Base-by-base conservation (phyloP, 2,329 filamentous ascomycete genomes). In the Cercospora berteroae region DNA sequence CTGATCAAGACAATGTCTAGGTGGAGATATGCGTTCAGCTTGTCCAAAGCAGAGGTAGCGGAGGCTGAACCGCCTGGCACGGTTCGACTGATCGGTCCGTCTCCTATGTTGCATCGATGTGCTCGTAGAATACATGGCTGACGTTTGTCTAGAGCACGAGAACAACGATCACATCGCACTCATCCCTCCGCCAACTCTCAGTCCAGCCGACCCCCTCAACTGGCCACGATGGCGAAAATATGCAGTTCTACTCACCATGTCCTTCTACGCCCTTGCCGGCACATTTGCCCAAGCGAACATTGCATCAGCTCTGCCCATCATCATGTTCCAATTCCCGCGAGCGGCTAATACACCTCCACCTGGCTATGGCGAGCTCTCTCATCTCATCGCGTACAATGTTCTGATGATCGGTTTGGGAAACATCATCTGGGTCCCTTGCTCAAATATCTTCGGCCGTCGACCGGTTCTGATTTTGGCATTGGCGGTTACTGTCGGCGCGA, bases 191-290 rank as follows among this genome's bases (percentile, higher is more conserved):
- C 80, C 80, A 1, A 80, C 80, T 4, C 71, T 73, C 8, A 80
- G 79, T 67, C 77, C 78, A 9, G 76, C 77, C 1, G 80, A 82
- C 60, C 80, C 80, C 2, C 70, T 82, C 25, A 81, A 81, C 52
- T 79, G 80, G 70, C 71, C 77, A 6, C 66, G 66, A 67, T 78
- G 75, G 74, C 76, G 78, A 3, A 81, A 81, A 70, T 63, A 72
- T 12, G 71, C 69, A 5, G 76, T 81, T 12, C 69, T 81, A 2
- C 67, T 73, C 16, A 72, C 74, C 67, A 80, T 81, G 78, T 79
- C 76, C 7, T 56, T 80, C 13, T 77, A 78, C 67, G 76, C 79
- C 1, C 78, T 79, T 52, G 72, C 78, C 6, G 77, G 77, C 6
- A 81, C 80, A 64, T 75, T 81, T 63, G 76, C 78, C 6, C 76